A percentile compares a stretch with the other conserved stretches of the same genome.
These are phyloP conservation scores for Coffea canephora DNA, from an alignment of 257 asterid species.

Conservation along the genomic window DNA sequence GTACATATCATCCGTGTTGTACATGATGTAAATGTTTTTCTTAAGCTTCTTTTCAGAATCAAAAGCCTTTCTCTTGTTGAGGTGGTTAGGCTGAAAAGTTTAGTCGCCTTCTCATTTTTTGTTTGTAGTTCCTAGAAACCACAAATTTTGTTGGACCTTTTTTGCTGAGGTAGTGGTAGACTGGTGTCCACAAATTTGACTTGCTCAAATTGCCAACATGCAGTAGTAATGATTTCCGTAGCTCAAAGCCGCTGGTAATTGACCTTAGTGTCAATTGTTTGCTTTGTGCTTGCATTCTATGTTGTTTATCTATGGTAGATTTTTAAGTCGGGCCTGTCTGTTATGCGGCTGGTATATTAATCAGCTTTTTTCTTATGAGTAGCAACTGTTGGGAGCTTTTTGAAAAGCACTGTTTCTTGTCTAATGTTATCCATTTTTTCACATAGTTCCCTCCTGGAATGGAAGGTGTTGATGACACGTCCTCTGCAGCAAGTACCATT, in stretches of 20 bases:
- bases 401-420: background rate
- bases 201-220: background rate
- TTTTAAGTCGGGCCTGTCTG: background rate
- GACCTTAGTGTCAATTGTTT: background rate
- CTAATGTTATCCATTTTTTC: background rate
- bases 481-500: slow-evolving; percentile 19
- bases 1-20: background rate
- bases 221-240: background rate
- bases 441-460: slow-evolving; percentile 62
- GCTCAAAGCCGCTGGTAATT: background rate
- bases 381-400: background rate
- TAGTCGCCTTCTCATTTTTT: background rate
- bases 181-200: too few species aligned
- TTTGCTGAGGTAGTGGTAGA: background rate
- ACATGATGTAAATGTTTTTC: background rate
- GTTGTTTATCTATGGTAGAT: background rate
- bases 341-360: background rate
- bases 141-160: background rate
- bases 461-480: slow-evolving; percentile 30
- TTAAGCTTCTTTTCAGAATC: background rate
- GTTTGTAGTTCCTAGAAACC: background rate
- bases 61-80: background rate
- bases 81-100: background rate
- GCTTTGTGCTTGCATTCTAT: background rate
- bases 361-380: background rate